Conservation (phyloP, 2,329 filamentous ascomycete genomes). For the Onygenales sp. region DNA sequence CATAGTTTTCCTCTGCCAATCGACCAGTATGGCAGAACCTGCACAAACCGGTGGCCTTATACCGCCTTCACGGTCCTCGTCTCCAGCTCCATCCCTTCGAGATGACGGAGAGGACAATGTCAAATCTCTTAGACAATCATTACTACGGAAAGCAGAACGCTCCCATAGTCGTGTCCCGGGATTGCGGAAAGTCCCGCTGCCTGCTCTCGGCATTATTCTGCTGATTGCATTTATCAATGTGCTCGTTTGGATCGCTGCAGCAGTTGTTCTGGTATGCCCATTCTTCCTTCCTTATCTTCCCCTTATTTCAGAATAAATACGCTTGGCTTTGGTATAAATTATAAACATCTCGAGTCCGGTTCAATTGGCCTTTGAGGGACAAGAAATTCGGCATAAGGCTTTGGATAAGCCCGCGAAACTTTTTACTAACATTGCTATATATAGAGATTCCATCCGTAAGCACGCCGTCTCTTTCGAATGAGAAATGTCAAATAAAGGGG, state of each 20-base stretch:
- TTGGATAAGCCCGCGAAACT: background rate
- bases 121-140: constrained; percentile 11
- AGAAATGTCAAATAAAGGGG: background rate
- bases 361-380: background rate
- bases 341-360: no score
- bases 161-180: constrained; percentile 46
- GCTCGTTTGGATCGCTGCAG: constrained; percentile 49
- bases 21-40: no score
- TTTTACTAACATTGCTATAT: background rate
- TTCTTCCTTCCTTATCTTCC: background rate
- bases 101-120: constrained; percentile 4
- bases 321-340: no score
- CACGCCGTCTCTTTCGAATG: constrained; percentile 6
- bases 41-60: no score
- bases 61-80: background rate
- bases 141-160: constrained; percentile 30
- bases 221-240: constrained; percentile 46
- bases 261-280: constrained; percentile 44
- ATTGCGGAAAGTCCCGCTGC: constrained; percentile 46
- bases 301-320: background rate
- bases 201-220: constrained; percentile 48
- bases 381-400: background rate
- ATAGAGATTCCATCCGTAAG: constrained; percentile 30
- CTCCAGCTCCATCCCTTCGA: background rate
- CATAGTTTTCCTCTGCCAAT: no score